phyloP scores from a whole-genome alignment of 2,329 filamentous ascomycete species.

The Microthyrium microscopicum region DNA sequence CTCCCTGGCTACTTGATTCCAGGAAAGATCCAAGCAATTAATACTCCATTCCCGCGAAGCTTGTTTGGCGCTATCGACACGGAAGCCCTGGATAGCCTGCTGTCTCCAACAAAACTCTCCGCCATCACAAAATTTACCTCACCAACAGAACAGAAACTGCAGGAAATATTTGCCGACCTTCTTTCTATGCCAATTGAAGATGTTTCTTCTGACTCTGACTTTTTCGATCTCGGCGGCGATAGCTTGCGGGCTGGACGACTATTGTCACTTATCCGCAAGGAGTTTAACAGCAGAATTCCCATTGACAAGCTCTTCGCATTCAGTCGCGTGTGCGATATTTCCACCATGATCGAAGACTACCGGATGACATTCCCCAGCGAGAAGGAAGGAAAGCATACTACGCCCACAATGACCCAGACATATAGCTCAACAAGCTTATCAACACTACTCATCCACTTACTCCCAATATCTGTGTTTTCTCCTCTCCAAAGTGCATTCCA shows the following conservation, averaged over 20 bases:
- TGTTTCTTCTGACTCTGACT: constrained; percentile 27
- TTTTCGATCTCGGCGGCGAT: constrained; percentile 38
- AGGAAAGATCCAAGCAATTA: constrained; percentile 13
- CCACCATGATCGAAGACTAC: constrained; percentile 20
- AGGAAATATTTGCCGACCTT: constrained; percentile 29
- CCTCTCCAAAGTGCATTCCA: constrained; percentile 34
- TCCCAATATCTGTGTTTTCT: constrained; percentile 33
- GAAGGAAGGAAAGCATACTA: constrained; percentile 9
- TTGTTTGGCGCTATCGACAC: background rate
- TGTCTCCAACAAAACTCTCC: no score
- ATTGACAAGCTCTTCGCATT: constrained; percentile 36
- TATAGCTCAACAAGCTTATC: constrained; percentile 34
- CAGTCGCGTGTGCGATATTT: constrained; percentile 27
- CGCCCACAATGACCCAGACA: constrained; percentile 23
- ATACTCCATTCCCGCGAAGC: constrained; percentile 12
- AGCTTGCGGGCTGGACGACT: constrained; percentile 37
- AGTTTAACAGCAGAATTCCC: constrained; percentile 32
- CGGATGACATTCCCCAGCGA: constrained; percentile 8
- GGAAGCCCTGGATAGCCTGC: constrained; percentile 11
- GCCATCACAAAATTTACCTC: constrained; percentile 11
- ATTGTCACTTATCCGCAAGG: constrained; percentile 32
- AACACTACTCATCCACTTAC: constrained; percentile 33
- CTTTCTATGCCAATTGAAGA: constrained; percentile 25
- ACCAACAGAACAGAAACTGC: constrained; percentile 24
- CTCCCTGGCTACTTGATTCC: constrained; percentile 16